A percentile compares a stretch with the other conserved stretches of the same genome.
phyloP scores from a whole-genome alignment of 2,329 filamentous ascomycete genomes.

The Camptophora hylomeconis region DNA sequence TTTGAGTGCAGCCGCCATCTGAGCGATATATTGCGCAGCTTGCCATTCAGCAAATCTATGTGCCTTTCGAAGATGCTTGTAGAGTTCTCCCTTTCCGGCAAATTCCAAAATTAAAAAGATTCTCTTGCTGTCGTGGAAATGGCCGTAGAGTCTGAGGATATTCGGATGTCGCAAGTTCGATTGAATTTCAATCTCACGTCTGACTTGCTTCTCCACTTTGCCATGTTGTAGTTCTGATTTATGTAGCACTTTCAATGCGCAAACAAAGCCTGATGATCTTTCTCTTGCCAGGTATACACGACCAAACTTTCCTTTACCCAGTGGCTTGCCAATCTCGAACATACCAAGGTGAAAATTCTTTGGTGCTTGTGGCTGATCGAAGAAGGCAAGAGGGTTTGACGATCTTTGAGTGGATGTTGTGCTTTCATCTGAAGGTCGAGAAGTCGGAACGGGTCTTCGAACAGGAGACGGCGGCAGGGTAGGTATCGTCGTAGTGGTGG shows the following conservation, averaged over 20 bases:
- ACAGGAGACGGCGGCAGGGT: constrained; percentile 38
- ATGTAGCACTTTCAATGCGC: constrained; percentile 74
- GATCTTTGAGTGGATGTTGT: constrained; percentile 14
- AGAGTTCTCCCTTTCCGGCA: constrained; percentile 72
- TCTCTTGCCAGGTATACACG: constrained; percentile 76
- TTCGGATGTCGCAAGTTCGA: constrained; percentile 77
- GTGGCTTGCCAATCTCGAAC: constrained; percentile 81
- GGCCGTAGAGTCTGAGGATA: constrained; percentile 69
- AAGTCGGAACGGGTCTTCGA: constrained; percentile 36
- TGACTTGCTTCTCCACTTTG: constrained; percentile 74
- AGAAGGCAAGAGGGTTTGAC: constrained; percentile 28
- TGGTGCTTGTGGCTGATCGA: constrained; percentile 41
- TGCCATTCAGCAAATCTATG: constrained; percentile 74
- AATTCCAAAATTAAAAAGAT: constrained; percentile 83
- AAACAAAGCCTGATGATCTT: constrained; percentile 66
- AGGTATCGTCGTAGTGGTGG: constrained; percentile 15
- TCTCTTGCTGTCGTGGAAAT: constrained; percentile 80
- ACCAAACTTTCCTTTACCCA: constrained; percentile 80
- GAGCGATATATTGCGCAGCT: constrained; percentile 73
- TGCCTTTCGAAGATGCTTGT: constrained; percentile 72
- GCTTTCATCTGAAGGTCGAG: constrained; percentile 11
- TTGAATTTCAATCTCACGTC: constrained; percentile 81
- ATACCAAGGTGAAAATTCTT: constrained; percentile 73
- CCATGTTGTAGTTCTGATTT: constrained; percentile 71
- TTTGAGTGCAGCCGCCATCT: constrained; percentile 78